phyloP scores from a whole-genome alignment of 1,284 basidiomycete species.

The Trichosporon sp. region DNA sequence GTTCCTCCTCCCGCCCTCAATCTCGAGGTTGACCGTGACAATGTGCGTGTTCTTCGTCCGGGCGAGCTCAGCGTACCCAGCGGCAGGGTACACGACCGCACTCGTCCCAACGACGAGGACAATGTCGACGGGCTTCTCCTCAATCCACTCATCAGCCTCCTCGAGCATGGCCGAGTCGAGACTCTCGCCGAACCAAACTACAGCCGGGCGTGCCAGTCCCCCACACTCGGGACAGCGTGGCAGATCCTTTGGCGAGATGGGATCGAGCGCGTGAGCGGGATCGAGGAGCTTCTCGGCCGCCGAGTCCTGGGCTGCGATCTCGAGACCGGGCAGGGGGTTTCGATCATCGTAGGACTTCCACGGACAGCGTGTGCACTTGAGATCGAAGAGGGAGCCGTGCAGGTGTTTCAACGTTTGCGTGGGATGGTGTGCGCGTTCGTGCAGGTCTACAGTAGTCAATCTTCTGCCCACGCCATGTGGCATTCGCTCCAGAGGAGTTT shows the following conservation, averaged over 20 bases:
- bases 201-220: constrained; percentile 25
- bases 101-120: constrained; percentile 28
- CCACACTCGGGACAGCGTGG: constrained; percentile 23
- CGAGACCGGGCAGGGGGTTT: constrained; percentile 25
- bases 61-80: constrained; percentile 29
- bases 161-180: constrained; percentile 25
- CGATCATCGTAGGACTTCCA: constrained; percentile 13
- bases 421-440: constrained; percentile 29
- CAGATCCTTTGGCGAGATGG: constrained; percentile 13
- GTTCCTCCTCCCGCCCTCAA: neutral
- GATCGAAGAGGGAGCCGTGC: constrained; percentile 27
- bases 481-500: neutral
- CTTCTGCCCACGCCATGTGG: neutral
- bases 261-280: neutral
- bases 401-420: constrained; percentile 21
- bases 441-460: constrained; percentile 23
- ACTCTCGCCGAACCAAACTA: constrained; percentile 32
- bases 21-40: constrained; percentile 29
- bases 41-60: constrained; percentile 15
- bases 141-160: constrained; percentile 25
- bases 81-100: constrained; percentile 27
- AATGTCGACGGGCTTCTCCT: constrained; percentile 24
- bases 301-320: neutral
- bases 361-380: constrained; percentile 26
- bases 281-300: constrained; percentile 21